These are phyloP conservation scores for Asterochloris erici DNA, from an alignment of 139 green algal species.

Conservation along the genomic window DNA sequence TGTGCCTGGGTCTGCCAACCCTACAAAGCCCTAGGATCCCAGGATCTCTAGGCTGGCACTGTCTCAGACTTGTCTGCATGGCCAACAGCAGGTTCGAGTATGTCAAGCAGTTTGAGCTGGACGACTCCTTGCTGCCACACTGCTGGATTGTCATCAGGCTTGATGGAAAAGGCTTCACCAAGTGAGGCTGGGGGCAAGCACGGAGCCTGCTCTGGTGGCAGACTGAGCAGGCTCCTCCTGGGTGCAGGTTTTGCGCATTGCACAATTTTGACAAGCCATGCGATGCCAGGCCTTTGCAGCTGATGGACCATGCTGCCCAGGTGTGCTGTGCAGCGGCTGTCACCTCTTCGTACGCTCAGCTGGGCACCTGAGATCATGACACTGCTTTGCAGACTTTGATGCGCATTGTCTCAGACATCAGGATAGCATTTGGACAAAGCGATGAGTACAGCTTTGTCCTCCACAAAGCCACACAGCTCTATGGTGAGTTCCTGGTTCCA, in stretches of 20 bases:
- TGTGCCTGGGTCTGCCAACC: too few relatives aligned
- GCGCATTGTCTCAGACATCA: slow-evolving; percentile 72
- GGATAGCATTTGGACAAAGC: slow-evolving; percentile 78
- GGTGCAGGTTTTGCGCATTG: slow-evolving; percentile 65
- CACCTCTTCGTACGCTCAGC: neutral
- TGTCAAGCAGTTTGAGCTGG: slow-evolving; percentile 76
- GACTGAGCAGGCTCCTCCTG: neutral
- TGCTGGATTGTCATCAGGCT: slow-evolving; percentile 86
- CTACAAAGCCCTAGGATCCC: too few relatives aligned
- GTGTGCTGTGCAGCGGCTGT: neutral
- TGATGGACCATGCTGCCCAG: slow-evolving; percentile 70
- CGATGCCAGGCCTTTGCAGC: slow-evolving; percentile 63
- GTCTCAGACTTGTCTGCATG: slow-evolving; percentile 35
- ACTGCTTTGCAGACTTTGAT: neutral
- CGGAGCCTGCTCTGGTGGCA: neutral
- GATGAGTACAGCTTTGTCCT: slow-evolving; percentile 92
- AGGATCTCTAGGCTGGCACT: too few relatives aligned
- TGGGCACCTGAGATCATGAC: neutral
- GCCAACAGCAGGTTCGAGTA: slow-evolving; percentile 78
- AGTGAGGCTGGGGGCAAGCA: slow-evolving; percentile 35
- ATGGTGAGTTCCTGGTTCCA: slow-evolving; percentile 43
- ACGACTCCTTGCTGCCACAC: slow-evolving; percentile 66
- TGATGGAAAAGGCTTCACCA: slow-evolving; percentile 90
- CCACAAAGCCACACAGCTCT: slow-evolving; percentile 51
- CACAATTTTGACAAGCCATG: slow-evolving; percentile 86